Evolutionary conservation across 768 basidiomycete species (phyloP).

Genomic region (Termitomyces bulborhizus): DNA sequence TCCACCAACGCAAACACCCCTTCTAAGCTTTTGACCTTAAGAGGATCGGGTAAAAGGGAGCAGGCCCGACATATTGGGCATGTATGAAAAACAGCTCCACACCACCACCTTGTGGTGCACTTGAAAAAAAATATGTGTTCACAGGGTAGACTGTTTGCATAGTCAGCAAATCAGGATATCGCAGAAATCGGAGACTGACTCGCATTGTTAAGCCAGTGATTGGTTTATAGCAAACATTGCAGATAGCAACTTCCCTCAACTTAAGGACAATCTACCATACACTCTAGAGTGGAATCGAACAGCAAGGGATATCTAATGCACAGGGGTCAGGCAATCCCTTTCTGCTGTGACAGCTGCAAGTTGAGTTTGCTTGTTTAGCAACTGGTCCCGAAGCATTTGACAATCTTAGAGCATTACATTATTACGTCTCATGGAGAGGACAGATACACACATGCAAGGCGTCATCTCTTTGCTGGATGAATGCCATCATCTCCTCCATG

Average conservation of each 20-base stretch:
- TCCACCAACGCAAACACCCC: too few species aligned
- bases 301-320: background rate
- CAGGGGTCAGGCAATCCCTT: background rate
- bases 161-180: background rate
- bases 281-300: background rate
- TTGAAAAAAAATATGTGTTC: background rate
- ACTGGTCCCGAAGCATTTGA: too few species aligned
- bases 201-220: too few species aligned
- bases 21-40: background rate
- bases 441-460: too few species aligned
- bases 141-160: background rate
- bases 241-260: background rate
- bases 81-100: background rate
- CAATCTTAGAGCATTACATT: too few species aligned
- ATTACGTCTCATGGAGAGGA: too few species aligned
- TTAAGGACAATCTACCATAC: background rate
- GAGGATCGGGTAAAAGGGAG: background rate
- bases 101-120: background rate
- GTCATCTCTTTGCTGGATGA: too few species aligned
- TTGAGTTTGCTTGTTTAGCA: too few species aligned
- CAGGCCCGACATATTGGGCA: background rate
- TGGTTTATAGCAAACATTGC: background rate
- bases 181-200: background rate
- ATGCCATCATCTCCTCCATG: too few species aligned
- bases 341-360: background rate